phyloP scores from a whole-genome alignment of 176 grass and related monocot genomes.

The Alloteropsis semialata region DNA sequence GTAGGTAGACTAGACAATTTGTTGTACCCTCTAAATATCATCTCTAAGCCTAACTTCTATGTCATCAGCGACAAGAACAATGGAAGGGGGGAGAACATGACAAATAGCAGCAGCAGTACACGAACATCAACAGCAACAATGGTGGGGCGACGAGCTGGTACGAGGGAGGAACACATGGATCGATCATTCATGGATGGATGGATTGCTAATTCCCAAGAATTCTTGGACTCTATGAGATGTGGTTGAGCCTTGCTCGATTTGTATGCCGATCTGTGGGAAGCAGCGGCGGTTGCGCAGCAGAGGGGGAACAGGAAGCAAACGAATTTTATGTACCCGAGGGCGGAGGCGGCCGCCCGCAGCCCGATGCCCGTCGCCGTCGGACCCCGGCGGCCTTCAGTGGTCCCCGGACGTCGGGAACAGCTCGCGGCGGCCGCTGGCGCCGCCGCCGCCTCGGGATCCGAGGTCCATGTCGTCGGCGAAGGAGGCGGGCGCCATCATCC shows the following conservation, averaged over 20 bases:
- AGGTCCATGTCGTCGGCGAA: constrained; percentile 75
- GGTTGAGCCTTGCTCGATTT: constrained; percentile 39
- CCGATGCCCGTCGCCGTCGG: constrained; percentile 20
- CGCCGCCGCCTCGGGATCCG: constrained; percentile 47
- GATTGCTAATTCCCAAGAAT: constrained; percentile 43
- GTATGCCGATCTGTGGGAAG: constrained; percentile 48
- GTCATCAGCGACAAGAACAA: constrained; percentile 35
- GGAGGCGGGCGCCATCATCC: constrained; percentile 46
- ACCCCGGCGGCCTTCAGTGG: constrained; percentile 30
- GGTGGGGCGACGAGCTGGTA: neutral
- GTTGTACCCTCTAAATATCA: constrained; percentile 39
- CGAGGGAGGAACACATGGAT: neutral
- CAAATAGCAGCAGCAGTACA: constrained; percentile 31
- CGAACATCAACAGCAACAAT: constrained; percentile 23
- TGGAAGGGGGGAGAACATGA: constrained; percentile 27
- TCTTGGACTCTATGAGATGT: constrained; percentile 43
- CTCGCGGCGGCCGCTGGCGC: constrained; percentile 49
- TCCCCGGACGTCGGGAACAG: constrained; percentile 83
- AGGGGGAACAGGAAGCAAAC: constrained; percentile 28
- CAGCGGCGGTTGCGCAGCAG: constrained; percentile 33
- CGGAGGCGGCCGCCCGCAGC: constrained; percentile 3
- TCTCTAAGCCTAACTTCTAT: constrained; percentile 50
- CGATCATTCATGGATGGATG: neutral
- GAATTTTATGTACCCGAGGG: constrained; percentile 63
- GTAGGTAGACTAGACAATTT: constrained; percentile 20